Base-by-base conservation (phyloP, 768 basidiomycete genomes). In the Fistulinella prunicolor region DNA sequence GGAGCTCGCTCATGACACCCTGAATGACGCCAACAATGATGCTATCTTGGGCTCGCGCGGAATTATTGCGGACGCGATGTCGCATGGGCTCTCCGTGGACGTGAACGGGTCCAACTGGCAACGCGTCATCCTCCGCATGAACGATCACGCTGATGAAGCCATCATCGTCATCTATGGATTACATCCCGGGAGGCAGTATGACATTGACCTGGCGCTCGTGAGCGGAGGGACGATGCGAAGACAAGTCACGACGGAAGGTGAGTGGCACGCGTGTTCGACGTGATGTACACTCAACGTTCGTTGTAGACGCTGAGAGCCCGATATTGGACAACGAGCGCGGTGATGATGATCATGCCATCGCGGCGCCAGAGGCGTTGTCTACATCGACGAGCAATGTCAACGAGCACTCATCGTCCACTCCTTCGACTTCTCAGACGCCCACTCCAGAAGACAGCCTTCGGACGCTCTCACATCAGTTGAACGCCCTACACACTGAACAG, bases 161-260 rank as follows among this genome's bases (percentile, higher is more conserved):
- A 81, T 94, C 47, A 90, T 96, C 44, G 89, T 95, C 49, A 80
- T 97, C 22, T 94, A 92, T 50, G 91, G 90, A 1, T 74, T 97
- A 38, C 79, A 88, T 73, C 93, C 92, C 4, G 89, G 89, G 2
- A 78, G 89, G 47, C 88, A 90, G 62, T 96, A 96, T 58, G 92
- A 96, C 59, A 83, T 96, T 43, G 89, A 93, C 59, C 72, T 96
- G 10, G 84, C 78, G 2, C 76, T 94, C 22, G 82, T 85, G 5
- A 81, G 82, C 9, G 76, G 75, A 6, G 83, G 81, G 21, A 73
- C 79, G 54, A 70, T 86, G 20, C 72, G 79, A 32, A 77, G 75
- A 45, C 82, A 85, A 58, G 81, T 93, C 50, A 81, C 80, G 0
- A 88, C 87, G 0, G 83, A 84, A 63, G 77, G 77, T 79, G 58